Conservation (phyloP, 2,329 filamentous ascomycete genomes). For the Botrytis byssoidea region DNA sequence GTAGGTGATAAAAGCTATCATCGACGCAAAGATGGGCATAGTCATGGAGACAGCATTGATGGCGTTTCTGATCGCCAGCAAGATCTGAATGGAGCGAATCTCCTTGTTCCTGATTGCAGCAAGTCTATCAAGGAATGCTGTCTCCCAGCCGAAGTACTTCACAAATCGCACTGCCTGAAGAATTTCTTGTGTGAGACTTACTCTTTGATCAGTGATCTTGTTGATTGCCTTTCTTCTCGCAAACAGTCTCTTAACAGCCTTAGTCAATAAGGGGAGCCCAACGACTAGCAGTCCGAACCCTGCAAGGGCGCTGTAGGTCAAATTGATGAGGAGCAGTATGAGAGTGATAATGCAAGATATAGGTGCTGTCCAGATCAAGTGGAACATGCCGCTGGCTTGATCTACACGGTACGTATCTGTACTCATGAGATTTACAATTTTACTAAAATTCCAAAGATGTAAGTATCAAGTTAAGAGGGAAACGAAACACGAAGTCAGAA, state of each 20-base stretch:
- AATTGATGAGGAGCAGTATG: constrained; percentile 76
- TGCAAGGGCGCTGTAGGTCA: constrained; percentile 85
- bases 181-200: constrained; percentile 89
- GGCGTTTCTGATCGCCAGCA: constrained; percentile 69
- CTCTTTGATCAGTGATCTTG: constrained; percentile 88
- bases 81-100: constrained; percentile 77
- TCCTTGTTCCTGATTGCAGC: constrained; percentile 72
- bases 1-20: constrained; percentile 89
- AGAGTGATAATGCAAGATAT: constrained; percentile 76
- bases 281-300: constrained; percentile 82
- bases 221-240: constrained; percentile 77
- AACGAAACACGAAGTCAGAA: not conserved
- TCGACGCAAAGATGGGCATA: constrained; percentile 83
- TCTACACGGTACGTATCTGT: constrained; percentile 93
- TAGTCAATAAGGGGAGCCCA: constrained; percentile 73
- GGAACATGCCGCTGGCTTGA: constrained; percentile 83
- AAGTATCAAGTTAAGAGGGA: not conserved
- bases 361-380: constrained; percentile 86
- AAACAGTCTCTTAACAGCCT: constrained; percentile 75
- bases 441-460: not conserved
- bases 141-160: constrained; percentile 96
- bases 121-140: constrained; percentile 75
- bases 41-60: constrained; percentile 60
- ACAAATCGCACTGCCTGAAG: constrained; percentile 88
- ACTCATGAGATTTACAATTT: constrained; percentile 74